Evolutionary conservation across 306 rosid species (phyloP), one percentile per base, ranked within the genome.

Genomic region (Canavalia ensiformis): DNA sequence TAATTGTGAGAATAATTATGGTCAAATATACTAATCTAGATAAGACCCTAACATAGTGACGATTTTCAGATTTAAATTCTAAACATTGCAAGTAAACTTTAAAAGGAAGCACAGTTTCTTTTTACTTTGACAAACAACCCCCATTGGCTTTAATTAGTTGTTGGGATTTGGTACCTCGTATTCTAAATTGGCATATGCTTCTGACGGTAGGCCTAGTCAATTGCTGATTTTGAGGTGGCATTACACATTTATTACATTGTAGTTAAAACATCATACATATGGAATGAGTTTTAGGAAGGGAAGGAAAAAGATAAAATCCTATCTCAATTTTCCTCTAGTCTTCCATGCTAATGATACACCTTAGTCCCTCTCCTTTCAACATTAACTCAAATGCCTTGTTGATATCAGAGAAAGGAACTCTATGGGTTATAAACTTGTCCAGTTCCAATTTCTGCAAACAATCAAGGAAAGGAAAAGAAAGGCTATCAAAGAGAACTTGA

Each of bases 361-460:
- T 74, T 44, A 89, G 31, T 12, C 87, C 77, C 55, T 84, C 85
- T 3, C 86, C 92, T 5, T 51, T 80, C 66, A 84, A 0, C 90
- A 85, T 89, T 55, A 54, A 58, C 7, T 89, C 92, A n/a, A 88
- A 88, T 29, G 91, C 86, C 77, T 78, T 86, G 73, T 88, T 88
- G 73, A 88, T 88, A 12, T 86, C 88, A 1, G 90, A 82, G 84
- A 89, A 89, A 3, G 90, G 78, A 25, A 89, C 65, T 18, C 9
- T 46, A 13, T 89, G 92, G 0, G 88, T 89, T 56, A 89, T 80
- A 55, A 87, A 89, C 56, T 89, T 89, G 25, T 87, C 90, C 77
- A 89, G 1, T 56, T 89, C 87, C 69, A 89, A 30, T 63, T 77
- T 62, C 90, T 87, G 86, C 78, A 51, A 45, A 11, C 9, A 65